Percentiles rank a stretch among this genome's conserved stretches.
Evolutionary conservation across 352 stramenopile genomes (phyloP).

Genomic region (Phytophthora palmivora): DNA sequence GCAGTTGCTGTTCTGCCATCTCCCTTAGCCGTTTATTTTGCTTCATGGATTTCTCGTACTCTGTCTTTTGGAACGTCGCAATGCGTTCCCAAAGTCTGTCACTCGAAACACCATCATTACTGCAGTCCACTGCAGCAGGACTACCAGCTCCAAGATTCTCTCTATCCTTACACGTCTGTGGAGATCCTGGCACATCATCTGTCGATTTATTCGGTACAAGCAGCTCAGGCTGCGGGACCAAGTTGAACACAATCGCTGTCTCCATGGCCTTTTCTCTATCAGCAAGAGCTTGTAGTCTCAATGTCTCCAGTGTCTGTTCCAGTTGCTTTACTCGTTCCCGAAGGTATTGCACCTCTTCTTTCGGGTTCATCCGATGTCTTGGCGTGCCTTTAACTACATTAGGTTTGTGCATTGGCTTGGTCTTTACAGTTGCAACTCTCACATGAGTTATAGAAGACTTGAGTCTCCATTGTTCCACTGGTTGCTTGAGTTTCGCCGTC

Average conservation of each 20-base stretch:
- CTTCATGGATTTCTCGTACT: conserved; percentile 34
- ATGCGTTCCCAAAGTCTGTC: conserved; percentile 42
- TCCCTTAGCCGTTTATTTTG: conserved; percentile 44
- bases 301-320: conserved; percentile 30
- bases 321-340: conserved; percentile 23
- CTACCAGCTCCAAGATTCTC: conserved; percentile 9
- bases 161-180: conserved; percentile 17
- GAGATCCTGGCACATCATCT: conserved; percentile 17
- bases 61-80: conserved; percentile 35
- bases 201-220: conserved; percentile 15
- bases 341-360: conserved; percentile 40
- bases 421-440: conserved; percentile 11
- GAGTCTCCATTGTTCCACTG: conserved; percentile 28
- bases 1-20: conserved; percentile 46
- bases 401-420: conserved; percentile 1
- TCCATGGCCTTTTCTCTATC: conserved; percentile 36
- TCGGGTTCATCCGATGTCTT: conserved; percentile 31
- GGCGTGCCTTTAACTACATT: conserved; percentile 10
- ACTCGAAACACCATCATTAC: conserved; percentile 8
- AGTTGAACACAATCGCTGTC: conserved; percentile 36
- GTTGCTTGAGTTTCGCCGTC: conserved; percentile 30
- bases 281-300: conserved; percentile 27
- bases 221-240: conserved; percentile 31
- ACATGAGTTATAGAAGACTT: conserved; percentile 29
- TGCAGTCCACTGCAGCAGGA: conserved; percentile 21